Percentiles rank a stretch among this genome's conserved stretches.
Conservation (phyloP, 768 basidiomycete species). For the Boletus sp. region DNA sequence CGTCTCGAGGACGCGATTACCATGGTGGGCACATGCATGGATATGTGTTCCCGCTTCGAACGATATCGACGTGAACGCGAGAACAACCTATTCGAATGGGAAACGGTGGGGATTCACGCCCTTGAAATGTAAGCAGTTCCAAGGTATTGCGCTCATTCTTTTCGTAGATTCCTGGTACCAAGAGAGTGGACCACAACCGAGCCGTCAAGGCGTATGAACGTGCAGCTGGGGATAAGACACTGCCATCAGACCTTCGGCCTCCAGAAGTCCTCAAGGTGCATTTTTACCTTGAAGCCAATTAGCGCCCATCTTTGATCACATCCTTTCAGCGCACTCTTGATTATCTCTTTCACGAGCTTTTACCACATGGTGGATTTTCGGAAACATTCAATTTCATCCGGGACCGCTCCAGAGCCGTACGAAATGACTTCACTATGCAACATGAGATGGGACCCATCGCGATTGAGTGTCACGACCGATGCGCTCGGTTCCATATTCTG, state of each 20-base stretch:
- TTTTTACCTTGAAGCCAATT: constrained; percentile 3
- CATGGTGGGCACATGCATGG: constrained; percentile 88
- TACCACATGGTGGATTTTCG: constrained; percentile 66
- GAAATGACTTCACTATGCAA: constrained; percentile 95
- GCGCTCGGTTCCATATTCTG: constrained; percentile 91
- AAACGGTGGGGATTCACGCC: constrained; percentile 56
- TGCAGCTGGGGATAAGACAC: constrained; percentile 86
- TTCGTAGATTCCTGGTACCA: constrained; percentile 75
- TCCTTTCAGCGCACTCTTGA: constrained; percentile 74
- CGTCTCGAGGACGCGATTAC: constrained; percentile 87
- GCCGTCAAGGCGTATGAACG: constrained; percentile 97
- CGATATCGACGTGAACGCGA: constrained; percentile 87
- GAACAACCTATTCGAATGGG: constrained; percentile 83
- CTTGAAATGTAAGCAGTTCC: background rate
- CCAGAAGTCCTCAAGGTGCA: constrained; percentile 76
- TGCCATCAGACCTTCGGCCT: constrained; percentile 91
- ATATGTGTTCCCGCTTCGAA: constrained; percentile 96
- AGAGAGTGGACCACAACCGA: constrained; percentile 76
- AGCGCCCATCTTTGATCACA: background rate
- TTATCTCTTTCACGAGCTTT: constrained; percentile 86
- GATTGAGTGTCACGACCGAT: constrained; percentile 90
- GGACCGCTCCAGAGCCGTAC: constrained; percentile 85
- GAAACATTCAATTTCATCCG: constrained; percentile 81
- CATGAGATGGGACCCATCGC: constrained; percentile 72
- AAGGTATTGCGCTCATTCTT: constrained; percentile 34